phyloP scores from a whole-genome alignment of 1,284 basidiomycete genomes.

The Phellopilus nigrolimitatus region DNA sequence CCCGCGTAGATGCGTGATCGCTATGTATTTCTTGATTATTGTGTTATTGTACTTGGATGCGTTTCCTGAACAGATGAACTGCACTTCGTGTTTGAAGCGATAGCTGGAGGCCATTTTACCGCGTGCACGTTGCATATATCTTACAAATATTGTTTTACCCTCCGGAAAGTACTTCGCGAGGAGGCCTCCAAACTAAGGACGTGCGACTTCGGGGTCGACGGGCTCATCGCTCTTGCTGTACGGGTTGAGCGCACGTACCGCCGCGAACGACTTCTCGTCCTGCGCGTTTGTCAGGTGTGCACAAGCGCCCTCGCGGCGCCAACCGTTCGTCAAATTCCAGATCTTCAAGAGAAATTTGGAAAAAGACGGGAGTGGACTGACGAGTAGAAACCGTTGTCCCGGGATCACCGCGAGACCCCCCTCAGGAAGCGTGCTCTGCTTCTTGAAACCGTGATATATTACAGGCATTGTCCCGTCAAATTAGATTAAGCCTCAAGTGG shows the following conservation, averaged over 20 bases:
- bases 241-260: constrained; percentile 30
- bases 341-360: neutral
- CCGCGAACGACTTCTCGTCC: constrained; percentile 20
- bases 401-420: constrained; percentile 89
- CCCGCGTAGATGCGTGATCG: too few species aligned
- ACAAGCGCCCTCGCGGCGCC: constrained; percentile 85
- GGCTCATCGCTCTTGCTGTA: constrained; percentile 42
- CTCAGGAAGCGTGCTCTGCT: constrained; percentile 71
- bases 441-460: constrained; percentile 78
- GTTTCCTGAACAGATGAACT: too few species aligned
- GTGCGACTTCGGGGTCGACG: constrained; percentile 32
- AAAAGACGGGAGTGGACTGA: constrained; percentile 30
- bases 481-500: neutral
- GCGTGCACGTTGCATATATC: too few species aligned
- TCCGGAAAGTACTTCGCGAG: constrained; percentile 41
- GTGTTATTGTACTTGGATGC: too few species aligned
- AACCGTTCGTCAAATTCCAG: constrained; percentile 34
- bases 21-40: too few species aligned
- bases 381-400: constrained; percentile 93
- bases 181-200: constrained; percentile 38
- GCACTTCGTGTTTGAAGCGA: too few species aligned
- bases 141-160: constrained; percentile 32
- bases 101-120: too few species aligned
- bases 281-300: constrained; percentile 68
- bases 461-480: constrained; percentile 30